Conservation (phyloP, 83 land plant species). For the Isoetes engelmannii region DNA sequence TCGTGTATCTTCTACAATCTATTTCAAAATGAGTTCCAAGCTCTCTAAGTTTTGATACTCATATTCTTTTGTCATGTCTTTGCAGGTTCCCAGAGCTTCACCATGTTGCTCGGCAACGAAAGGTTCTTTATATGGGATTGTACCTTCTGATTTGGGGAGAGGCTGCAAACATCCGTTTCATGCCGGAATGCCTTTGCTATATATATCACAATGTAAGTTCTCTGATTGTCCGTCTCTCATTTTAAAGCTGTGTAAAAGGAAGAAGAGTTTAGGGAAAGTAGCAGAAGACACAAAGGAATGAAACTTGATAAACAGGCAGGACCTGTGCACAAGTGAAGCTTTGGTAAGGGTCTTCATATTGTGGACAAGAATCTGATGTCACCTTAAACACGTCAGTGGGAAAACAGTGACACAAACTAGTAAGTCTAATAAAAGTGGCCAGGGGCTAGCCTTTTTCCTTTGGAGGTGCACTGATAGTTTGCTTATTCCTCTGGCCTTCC, state of each 20-base stretch:
- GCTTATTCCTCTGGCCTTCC: too few relatives aligned
- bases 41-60: background rate
- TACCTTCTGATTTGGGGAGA: slow-evolving; percentile 87
- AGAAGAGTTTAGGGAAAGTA: background rate
- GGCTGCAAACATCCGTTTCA: slow-evolving; percentile 74
- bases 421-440: too few relatives aligned
- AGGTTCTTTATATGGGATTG: slow-evolving; percentile 17
- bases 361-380: background rate
- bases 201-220: slow-evolving; percentile 18
- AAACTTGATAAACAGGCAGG: background rate
- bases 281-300: background rate
- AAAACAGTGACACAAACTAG: too few relatives aligned
- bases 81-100: background rate
- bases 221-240: background rate
- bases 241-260: background rate
- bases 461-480: too few relatives aligned
- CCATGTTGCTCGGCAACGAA: background rate
- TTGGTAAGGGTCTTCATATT: background rate
- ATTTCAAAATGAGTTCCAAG: background rate
- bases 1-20: background rate
- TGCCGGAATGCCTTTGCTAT: slow-evolving; percentile 78
- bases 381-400: too few relatives aligned
- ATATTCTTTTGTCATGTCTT: background rate
- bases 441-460: too few relatives aligned
- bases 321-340: background rate